A percentile compares a stretch with the other conserved stretches of the same genome.
phyloP scores from a whole-genome alignment of 495 filamentous ascomycete species.

The Echria macrotheca region DNA sequence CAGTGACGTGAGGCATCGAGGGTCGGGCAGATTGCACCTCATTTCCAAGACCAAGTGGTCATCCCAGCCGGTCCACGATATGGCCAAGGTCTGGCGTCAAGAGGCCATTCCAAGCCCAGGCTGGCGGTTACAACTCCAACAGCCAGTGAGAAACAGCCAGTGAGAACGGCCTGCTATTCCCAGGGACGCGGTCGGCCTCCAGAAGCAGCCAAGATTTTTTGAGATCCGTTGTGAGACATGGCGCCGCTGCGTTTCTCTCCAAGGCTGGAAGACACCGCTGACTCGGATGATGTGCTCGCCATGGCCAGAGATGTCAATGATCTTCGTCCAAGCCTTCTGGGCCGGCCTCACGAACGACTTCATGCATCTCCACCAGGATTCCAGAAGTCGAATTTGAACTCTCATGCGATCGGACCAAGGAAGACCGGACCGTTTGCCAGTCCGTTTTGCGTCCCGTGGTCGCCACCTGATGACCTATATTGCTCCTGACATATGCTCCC shows the following conservation, averaged over 20 bases:
- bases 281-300: constrained; percentile 2
- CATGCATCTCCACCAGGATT: not conserved
- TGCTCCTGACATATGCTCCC: not conserved
- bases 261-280: not conserved
- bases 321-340: not conserved
- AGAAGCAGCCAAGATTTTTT: too few relatives aligned
- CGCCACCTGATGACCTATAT: not conserved
- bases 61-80: too few relatives aligned
- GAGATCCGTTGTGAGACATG: constrained; percentile 5
- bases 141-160: too few relatives aligned
- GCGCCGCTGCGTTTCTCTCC: not conserved
- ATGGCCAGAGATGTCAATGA: not conserved
- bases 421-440: not conserved
- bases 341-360: not conserved
- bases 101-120: too few relatives aligned
- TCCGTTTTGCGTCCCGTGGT: not conserved
- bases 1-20: too few relatives aligned
- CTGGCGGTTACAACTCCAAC: too few relatives aligned
- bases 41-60: too few relatives aligned
- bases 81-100: too few relatives aligned
- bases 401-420: constrained; percentile 1
- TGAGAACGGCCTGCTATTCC: too few relatives aligned
- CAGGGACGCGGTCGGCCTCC: too few relatives aligned
- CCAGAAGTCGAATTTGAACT: constrained; percentile 5
- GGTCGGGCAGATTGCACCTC: too few relatives aligned